phyloP scores from a whole-genome alignment of 345 rosid genomes.

The Boechera retrofracta region DNA sequence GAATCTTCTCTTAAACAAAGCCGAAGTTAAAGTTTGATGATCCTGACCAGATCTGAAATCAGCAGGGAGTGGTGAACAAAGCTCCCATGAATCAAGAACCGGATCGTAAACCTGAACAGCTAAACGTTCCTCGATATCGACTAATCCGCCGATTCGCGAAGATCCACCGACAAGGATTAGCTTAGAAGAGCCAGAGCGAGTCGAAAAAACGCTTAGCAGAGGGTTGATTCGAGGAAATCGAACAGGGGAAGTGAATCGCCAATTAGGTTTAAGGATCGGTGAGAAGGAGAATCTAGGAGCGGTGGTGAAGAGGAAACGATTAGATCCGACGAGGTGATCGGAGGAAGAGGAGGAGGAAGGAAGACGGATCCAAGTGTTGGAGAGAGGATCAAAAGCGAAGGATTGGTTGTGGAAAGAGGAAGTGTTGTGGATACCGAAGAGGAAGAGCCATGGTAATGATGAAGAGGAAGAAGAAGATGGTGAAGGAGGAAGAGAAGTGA shows the following conservation, averaged over 20 bases:
- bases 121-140: conserved; percentile 74
- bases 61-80: conserved; percentile 74
- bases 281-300: conserved; percentile 68
- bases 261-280: conserved; percentile 54
- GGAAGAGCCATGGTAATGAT: conserved; percentile 80
- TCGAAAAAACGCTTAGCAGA: conserved; percentile 58
- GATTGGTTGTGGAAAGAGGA: conserved; percentile 76
- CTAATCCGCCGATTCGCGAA: conserved; percentile 47
- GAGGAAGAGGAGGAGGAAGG: conserved; percentile 51
- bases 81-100: conserved; percentile 63
- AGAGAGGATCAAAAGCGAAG: conserved; percentile 80
- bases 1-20: conserved; percentile 56
- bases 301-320: conserved; percentile 75
- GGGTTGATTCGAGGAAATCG: conserved; percentile 65
- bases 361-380: conserved; percentile 72
- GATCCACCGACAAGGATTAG: conserved; percentile 76
- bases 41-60: conserved; percentile 61
- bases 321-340: conserved; percentile 52
- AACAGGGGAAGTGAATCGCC: conserved; percentile 64
- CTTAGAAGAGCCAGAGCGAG: conserved; percentile 34
- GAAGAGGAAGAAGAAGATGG: conserved; percentile 20
- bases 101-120: conserved; percentile 80
- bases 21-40: conserved; percentile 65
- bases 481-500: conserved; percentile 48
- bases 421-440: conserved; percentile 88